These are phyloP conservation scores for Phytophthora sojae DNA, from an alignment of 352 stramenopile genomes.

Conservation along the genomic window DNA sequence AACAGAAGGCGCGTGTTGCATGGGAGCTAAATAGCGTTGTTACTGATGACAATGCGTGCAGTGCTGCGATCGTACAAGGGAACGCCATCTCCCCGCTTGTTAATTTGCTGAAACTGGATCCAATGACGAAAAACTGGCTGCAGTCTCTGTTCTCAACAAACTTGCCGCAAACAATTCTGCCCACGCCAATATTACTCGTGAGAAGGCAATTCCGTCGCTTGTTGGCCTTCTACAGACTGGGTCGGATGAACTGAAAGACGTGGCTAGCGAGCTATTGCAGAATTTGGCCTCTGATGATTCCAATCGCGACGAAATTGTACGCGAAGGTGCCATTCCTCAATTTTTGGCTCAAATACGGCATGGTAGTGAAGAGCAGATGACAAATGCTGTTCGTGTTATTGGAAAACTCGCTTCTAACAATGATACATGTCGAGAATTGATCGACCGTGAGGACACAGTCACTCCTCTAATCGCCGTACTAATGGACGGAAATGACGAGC, in stretches of 20 bases:
- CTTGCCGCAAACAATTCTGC: neutral
- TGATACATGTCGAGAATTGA: neutral
- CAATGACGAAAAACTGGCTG: neutral
- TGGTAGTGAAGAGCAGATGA: neutral
- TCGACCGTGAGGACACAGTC: neutral
- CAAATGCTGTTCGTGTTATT: neutral
- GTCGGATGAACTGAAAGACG: neutral
- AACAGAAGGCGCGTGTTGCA: neutral
- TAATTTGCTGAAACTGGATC: neutral
- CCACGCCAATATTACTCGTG: neutral
- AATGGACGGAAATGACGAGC: neutral
- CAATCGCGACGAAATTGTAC: neutral
- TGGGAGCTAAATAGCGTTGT: neutral
- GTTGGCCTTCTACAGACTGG: neutral
- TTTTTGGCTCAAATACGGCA: neutral
- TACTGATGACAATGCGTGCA: neutral
- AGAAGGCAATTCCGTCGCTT: neutral
- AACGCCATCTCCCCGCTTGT: neutral
- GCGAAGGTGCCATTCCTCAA: neutral
- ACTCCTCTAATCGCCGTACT: neutral
- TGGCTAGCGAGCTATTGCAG: neutral
- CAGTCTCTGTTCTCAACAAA: neutral
- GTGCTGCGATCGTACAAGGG: neutral
- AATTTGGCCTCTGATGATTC: neutral
- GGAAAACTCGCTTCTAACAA: neutral